Evolutionary conservation across 352 stramenopile genomes (phyloP), one percentile per base, ranked within the genome.

Genomic region (Pythium grandisporangium): DNA sequence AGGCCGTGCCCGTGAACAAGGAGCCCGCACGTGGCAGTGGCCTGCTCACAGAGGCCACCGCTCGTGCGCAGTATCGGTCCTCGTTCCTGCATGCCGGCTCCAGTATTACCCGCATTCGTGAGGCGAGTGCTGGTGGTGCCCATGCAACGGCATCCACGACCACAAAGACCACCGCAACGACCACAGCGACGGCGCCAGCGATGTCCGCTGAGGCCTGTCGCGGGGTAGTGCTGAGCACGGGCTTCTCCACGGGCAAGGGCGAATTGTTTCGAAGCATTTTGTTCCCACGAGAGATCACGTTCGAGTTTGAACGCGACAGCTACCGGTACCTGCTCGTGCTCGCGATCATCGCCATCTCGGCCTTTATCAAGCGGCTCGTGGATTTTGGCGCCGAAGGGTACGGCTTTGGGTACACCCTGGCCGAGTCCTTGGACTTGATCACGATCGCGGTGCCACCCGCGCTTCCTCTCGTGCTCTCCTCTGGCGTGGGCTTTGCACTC

Each of bases 251-350:
- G 10, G 63, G 55, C n/a, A 82, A 82, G 23, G 74, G 76, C 25
- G 64, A 88, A 44, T 61, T 90, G 6, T 81, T 90, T 38, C 73
- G 65, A 3, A 55, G 52, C 20, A 90, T 90, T 36, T 32, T 90
- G 19, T 87, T 76, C 45, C 76, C 76, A 4, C 59, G 61, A 25
- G 42, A 33, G 1, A 57, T 87, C 16, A 58, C 58, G 16, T 83
- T 90, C 33, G 52, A 73, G 50, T 76, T 84, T 37, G 71, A 84
- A 37, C 64, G 59, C 3, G 73, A 87, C 48, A 79, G 70, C 49
- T 87, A 87, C 58, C 53, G 61, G 6, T 80, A 80, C 52, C 34
- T 84, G 6, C 47, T 41, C 0, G 60, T 69, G 37, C 55, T 84
- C 0, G 66, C 53, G 22, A 32, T 43, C 17, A 50, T 88, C 10